phyloP scores from a whole-genome alignment of 805 yeast genomes.

The Ogataea angusta region DNA sequence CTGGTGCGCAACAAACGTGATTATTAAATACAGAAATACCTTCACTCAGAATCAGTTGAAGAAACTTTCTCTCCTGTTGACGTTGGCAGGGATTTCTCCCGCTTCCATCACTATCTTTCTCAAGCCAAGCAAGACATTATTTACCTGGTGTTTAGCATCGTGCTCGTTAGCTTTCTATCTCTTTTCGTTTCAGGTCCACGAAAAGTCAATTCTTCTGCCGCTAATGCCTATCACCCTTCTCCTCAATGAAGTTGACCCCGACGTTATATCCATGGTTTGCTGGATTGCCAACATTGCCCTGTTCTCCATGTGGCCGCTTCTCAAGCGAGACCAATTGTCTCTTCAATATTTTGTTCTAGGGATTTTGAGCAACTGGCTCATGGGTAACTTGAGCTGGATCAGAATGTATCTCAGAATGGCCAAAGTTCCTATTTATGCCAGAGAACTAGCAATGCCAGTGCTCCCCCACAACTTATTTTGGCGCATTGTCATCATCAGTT shows the following conservation, averaged over 20 bases:
- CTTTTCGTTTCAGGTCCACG: slow-evolving; percentile 95
- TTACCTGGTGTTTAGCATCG: slow-evolving; percentile 74
- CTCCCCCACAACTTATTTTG: slow-evolving; percentile 51
- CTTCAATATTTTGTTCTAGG: slow-evolving; percentile 68
- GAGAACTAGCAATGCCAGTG: slow-evolving; percentile 32
- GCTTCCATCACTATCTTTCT: slow-evolving; percentile 48
- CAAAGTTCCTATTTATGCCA: slow-evolving; percentile 22
- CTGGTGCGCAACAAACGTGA: slow-evolving; percentile 90
- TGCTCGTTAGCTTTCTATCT: slow-evolving; percentile 85
- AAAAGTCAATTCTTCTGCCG: slow-evolving; percentile 86
- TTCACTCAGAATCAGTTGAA: slow-evolving; percentile 61
- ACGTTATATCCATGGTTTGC: slow-evolving; percentile 66
- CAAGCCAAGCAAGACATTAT: slow-evolving; percentile 47
- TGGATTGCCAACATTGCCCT: slow-evolving; percentile 86
- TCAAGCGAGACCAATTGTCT: slow-evolving; percentile 68
- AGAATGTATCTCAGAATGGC: slow-evolving; percentile 36
- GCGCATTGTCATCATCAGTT: slow-evolving; percentile 46
- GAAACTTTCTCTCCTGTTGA: slow-evolving; percentile 49
- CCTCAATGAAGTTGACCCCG: slow-evolving; percentile 50
- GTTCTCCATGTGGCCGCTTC: slow-evolving; percentile 85
- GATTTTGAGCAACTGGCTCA: slow-evolving; percentile 72
- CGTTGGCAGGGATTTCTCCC: slow-evolving; percentile 54
- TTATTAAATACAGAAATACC: slow-evolving; percentile 62
- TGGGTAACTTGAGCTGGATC: slow-evolving; percentile 59
- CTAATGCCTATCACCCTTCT: slow-evolving; percentile 78